Evolutionary conservation across 345 rosid genomes (phyloP).

Genomic region (Boechera stricta): DNA sequence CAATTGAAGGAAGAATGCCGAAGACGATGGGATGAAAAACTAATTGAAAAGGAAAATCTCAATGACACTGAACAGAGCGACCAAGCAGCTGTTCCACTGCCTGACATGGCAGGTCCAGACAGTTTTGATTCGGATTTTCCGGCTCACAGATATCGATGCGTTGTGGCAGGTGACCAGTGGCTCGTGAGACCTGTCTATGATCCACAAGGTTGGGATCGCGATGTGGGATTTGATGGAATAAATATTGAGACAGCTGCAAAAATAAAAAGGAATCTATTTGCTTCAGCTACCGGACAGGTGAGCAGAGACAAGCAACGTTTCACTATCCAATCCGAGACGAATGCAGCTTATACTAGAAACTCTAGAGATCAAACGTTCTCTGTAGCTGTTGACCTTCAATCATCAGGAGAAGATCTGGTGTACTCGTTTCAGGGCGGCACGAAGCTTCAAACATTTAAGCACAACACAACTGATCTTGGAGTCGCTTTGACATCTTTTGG

Average conservation of each 20-base stretch:
- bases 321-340: slow-evolving; percentile 76
- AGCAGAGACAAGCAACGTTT: slow-evolving; percentile 81
- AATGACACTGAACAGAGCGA: slow-evolving; percentile 38
- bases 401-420: slow-evolving; percentile 75
- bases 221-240: slow-evolving; percentile 90
- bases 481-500: slow-evolving; percentile 67
- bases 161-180: slow-evolving; percentile 64
- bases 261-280: slow-evolving; percentile 53
- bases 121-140: slow-evolving; percentile 80
- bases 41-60: slow-evolving; percentile 46
- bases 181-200: slow-evolving; percentile 84
- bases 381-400: slow-evolving; percentile 76
- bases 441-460: slow-evolving; percentile 64
- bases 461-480: slow-evolving; percentile 68
- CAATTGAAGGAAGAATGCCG: slow-evolving; percentile 75
- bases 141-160: slow-evolving; percentile 67
- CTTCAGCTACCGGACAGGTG: slow-evolving; percentile 71
- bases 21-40: slow-evolving; percentile 56
- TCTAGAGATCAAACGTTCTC: slow-evolving; percentile 59
- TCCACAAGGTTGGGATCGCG: slow-evolving; percentile 96
- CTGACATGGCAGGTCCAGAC: slow-evolving; percentile 84
- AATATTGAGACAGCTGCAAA: slow-evolving; percentile 74
- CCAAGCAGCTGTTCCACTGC: slow-evolving; percentile 65
- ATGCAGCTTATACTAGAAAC: slow-evolving; percentile 61
- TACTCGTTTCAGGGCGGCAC: slow-evolving; percentile 64